A percentile compares a stretch with the other conserved stretches of the same genome.
phyloP scores from a whole-genome alignment of 371 early-diverging fungal species.

The Rhizopus stolonifer region DNA sequence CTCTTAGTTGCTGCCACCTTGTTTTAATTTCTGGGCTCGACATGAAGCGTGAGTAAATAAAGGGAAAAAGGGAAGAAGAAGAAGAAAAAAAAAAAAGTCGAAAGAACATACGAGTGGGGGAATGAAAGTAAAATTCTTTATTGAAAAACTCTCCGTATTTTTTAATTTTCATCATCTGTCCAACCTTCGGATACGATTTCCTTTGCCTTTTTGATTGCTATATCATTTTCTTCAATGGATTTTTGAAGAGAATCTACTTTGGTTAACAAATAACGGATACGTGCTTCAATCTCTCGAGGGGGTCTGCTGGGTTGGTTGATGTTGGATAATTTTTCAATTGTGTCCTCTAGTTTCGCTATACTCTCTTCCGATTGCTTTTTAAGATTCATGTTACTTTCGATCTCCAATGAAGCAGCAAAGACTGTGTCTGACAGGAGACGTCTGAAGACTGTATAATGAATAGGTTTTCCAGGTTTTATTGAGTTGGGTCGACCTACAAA shows the following conservation, averaged over 20 bases:
- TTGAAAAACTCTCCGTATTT: conserved; percentile 3
- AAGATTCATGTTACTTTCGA: conserved; percentile 68
- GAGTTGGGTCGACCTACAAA: conserved; percentile 70
- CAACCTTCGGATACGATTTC: conserved; percentile 36
- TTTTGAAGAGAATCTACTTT: conserved; percentile 52
- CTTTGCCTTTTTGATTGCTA: conserved; percentile 49
- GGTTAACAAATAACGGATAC: conserved; percentile 58
- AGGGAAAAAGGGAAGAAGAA: neutral
- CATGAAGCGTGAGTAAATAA: neutral
- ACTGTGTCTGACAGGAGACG: conserved; percentile 67
- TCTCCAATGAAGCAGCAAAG: conserved; percentile 79
- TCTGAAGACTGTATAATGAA: conserved; percentile 76
- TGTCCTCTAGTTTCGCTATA: conserved; percentile 70
- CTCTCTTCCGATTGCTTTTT: conserved; percentile 67
- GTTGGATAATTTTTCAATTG: conserved; percentile 55
- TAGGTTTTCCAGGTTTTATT: conserved; percentile 81
- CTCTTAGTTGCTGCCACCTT: neutral
- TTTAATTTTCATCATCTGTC: conserved; percentile 15
- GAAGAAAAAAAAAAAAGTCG: neutral
- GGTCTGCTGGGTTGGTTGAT: conserved; percentile 42
- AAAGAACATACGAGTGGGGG: neutral
- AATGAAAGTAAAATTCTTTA: conserved; percentile 3
- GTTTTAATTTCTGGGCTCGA: neutral
- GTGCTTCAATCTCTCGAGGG: conserved; percentile 54
- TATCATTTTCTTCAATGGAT: conserved; percentile 54